Conservation (phyloP, 495 filamentous ascomycete genomes). For the Astrothelium macrocarpum region DNA sequence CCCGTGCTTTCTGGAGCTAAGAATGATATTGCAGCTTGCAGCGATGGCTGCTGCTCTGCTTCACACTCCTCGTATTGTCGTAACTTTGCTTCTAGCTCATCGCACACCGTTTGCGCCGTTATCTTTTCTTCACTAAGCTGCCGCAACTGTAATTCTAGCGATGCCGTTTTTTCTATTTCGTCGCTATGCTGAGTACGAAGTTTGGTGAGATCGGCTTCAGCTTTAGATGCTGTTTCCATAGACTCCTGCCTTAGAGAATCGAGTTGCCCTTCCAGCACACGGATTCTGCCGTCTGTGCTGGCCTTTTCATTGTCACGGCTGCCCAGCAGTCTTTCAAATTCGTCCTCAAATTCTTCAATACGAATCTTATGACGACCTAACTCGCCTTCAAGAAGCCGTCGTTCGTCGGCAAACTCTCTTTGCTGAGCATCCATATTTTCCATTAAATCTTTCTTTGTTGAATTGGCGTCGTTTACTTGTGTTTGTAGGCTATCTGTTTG, state of each 20-base stretch:
- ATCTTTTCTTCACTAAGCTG: conserved; percentile 34
- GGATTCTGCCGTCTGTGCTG: conserved; percentile 56
- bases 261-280: conserved; percentile 60
- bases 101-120: conserved; percentile 28
- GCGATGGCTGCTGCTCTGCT: conserved; percentile 41
- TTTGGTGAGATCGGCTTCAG: conserved; percentile 45
- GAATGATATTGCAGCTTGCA: conserved; percentile 53
- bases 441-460: conserved; percentile 88
- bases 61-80: conserved; percentile 42
- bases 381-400: conserved; percentile 69
- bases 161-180: conserved; percentile 41
- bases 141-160: conserved; percentile 11
- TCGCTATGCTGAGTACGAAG: conserved; percentile 46
- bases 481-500: conserved; percentile 31
- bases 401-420: conserved; percentile 76
- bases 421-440: conserved; percentile 89
- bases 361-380: conserved; percentile 62
- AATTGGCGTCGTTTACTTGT: conserved; percentile 70
- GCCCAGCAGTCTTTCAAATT: conserved; percentile 75
- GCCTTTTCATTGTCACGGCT: conserved; percentile 68
- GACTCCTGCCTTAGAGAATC: conserved; percentile 32
- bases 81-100: conserved; percentile 40
- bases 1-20: conserved; percentile 52
- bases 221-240: conserved; percentile 43
- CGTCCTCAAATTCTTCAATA: conserved; percentile 81